These are phyloP conservation scores for Cladosporium sp. DNA, from an alignment of 2,329 filamentous ascomycete genomes.

Conservation along the genomic window DNA sequence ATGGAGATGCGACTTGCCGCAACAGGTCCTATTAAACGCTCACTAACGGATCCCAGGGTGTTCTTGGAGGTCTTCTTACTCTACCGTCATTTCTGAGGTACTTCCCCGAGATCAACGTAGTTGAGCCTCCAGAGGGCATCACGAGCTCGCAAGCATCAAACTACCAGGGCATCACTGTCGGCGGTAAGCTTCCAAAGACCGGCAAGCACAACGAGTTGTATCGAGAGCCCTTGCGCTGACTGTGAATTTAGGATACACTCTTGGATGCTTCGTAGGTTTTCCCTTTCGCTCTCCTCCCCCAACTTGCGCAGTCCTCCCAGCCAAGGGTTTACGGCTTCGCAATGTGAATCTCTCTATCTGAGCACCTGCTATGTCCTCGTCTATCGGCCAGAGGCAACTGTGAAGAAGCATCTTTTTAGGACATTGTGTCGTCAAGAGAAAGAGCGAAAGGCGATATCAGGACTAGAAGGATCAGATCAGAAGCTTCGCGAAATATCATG, in stretches of 20 bases:
- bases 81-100: constrained; percentile 35
- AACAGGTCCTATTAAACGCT: too few relatives aligned
- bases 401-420: too few relatives aligned
- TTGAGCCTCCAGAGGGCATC: constrained; percentile 6
- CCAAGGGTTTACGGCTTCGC: too few relatives aligned
- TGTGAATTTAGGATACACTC: constrained; percentile 23
- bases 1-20: neutral
- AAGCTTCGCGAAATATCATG: too few relatives aligned
- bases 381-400: too few relatives aligned
- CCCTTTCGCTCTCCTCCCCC: neutral
- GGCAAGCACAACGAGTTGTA: neutral
- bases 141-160: constrained; percentile 15
- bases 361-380: too few relatives aligned
- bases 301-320: too few relatives aligned
- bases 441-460: too few relatives aligned
- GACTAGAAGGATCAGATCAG: too few relatives aligned
- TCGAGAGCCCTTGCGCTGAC: neutral
- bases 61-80: constrained; percentile 40
- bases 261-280: constrained; percentile 38
- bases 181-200: constrained; percentile 4
- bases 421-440: too few relatives aligned
- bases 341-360: too few relatives aligned
- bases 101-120: constrained; percentile 37
- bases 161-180: constrained; percentile 29
- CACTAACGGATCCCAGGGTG: constrained; percentile 29